These are phyloP conservation scores for Russula sp. DNA, from an alignment of 768 basidiomycete species.

Conservation along the genomic window DNA sequence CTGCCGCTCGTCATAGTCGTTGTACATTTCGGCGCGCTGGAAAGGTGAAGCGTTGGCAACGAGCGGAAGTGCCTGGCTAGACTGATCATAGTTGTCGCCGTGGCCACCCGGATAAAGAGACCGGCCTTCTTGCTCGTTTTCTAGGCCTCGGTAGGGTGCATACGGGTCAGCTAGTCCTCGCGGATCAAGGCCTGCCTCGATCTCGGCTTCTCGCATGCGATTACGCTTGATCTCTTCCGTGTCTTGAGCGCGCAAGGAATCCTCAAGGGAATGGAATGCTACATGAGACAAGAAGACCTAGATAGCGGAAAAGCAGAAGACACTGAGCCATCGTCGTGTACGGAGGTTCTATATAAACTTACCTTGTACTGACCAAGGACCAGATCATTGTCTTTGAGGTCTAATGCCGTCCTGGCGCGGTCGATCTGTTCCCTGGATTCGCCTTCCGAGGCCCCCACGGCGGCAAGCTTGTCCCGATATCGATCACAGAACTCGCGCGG, in stretches of 20 bases:
- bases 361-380: constrained; percentile 85
- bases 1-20: constrained; percentile 72
- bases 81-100: constrained; percentile 49
- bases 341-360: constrained; percentile 23
- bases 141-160: constrained; percentile 64
- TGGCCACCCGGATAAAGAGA: constrained; percentile 34
- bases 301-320: constrained; percentile 11
- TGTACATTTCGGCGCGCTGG: constrained; percentile 68
- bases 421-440: constrained; percentile 53
- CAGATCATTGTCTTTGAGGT: constrained; percentile 61
- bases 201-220: constrained; percentile 67
- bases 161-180: constrained; percentile 61
- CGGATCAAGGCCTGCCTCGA: constrained; percentile 59
- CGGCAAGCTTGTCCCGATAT: constrained; percentile 63
- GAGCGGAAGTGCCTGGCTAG: constrained; percentile 74
- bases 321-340: not conserved
- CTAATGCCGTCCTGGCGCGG: constrained; percentile 50
- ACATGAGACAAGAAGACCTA: constrained; percentile 85
- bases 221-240: constrained; percentile 83
- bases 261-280: constrained; percentile 86
- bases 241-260: constrained; percentile 75
- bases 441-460: constrained; percentile 54
- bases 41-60: constrained; percentile 79
- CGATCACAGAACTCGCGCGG: constrained; percentile 81
- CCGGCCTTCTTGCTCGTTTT: constrained; percentile 35